Conservation (phyloP, 331 rosid genomes). For the Rhamnella rubrinervis region DNA sequence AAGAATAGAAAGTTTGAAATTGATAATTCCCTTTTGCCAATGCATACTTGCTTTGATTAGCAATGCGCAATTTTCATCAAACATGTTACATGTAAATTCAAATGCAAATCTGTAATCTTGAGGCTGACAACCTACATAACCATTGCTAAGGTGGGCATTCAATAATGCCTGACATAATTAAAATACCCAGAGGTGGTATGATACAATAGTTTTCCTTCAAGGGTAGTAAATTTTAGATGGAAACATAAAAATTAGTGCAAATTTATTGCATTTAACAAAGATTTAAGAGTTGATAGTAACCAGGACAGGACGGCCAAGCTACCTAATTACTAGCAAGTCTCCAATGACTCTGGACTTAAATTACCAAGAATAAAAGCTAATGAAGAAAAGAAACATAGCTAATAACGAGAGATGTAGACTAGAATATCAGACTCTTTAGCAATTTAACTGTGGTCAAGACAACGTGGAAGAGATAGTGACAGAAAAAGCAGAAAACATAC, state of each 20-base stretch:
- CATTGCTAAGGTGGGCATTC: too few relatives aligned
- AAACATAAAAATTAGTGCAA: too few relatives aligned
- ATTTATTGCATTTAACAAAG: neutral
- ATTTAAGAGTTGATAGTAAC: neutral
- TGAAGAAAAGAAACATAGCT: neutral
- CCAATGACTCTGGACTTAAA: neutral
- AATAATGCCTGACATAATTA: too few relatives aligned
- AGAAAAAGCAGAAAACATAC: conserved; percentile 30
- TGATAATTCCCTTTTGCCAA: too few relatives aligned
- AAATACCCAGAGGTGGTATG: neutral
- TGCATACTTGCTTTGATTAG: too few relatives aligned
- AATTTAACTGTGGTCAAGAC: neutral
- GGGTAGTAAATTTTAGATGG: neutral
- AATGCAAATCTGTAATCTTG: too few relatives aligned
- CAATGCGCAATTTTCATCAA: too few relatives aligned
- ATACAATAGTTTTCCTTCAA: neutral
- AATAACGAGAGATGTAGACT: neutral
- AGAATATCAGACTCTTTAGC: neutral
- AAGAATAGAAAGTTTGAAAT: too few relatives aligned
- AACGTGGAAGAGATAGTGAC: neutral
- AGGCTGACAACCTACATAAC: too few relatives aligned
- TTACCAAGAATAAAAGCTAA: neutral
- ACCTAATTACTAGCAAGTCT: neutral
- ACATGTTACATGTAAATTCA: too few relatives aligned
- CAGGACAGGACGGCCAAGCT: neutral